Evolutionary conservation across 2,329 filamentous ascomycete genomes (phyloP), one percentile per base, ranked within the genome.

Genomic region (Paracoccidioides lutzii): DNA sequence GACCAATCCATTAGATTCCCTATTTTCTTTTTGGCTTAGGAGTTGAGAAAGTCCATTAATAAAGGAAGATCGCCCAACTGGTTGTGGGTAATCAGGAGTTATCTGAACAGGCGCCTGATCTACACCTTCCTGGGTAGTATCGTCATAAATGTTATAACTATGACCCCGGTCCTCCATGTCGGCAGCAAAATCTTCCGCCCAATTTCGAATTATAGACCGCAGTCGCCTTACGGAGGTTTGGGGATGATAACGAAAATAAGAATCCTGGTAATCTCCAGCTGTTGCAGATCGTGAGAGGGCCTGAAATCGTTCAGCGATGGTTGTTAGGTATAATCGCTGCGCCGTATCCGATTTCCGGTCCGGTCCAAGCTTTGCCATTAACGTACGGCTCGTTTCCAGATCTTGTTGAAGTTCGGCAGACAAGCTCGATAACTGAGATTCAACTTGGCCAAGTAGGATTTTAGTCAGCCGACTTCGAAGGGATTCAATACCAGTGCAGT

Each of bases 1-100:
- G 62, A 68, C 71, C 28, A 65, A 70, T 8, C 72, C 71, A 3
- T 66, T 55, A 2, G 75, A 61, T 53, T 74, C 70, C 15, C 58
- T 58, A 44, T 64, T 59, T 55, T 55, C 58, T 46, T 55, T 57
- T 42, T 60, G 58, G 32, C 58, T 56, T 10, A 59, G 44, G 1
- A 62, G 54, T 43, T 58, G 54, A 9, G 53, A 32, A 52, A 60
- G 51, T 14, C 53, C 57, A 3, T 38, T 44, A 45, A 61, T 58
- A 57, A 63, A 56, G 30, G 55, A 52, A 30, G 54, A 52, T 57
- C 59, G 54, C 38, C 54, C 10, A 6, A 61, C 53, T 14, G 59
- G 58, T 30, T 59, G 58, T 5, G 58, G 57, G 9, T 59, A 61
- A 35, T 65, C 56, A 6, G 43, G 46, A 1, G 48, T 51, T 14